These are phyloP conservation scores for Barbarea vulgaris DNA, from an alignment of 345 rosid species.

Conservation along the genomic window DNA sequence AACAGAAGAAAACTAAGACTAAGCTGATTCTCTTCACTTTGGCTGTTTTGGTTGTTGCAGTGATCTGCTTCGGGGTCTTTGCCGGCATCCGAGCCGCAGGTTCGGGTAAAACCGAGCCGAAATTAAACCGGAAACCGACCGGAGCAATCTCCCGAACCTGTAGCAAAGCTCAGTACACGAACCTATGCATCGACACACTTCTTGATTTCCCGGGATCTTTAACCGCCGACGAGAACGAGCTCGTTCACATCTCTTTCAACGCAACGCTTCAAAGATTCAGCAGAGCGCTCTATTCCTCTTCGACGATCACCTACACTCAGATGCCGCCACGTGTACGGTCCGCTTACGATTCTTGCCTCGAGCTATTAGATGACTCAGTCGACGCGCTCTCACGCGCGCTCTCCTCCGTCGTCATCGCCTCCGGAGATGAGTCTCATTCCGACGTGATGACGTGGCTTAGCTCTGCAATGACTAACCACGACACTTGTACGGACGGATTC, in stretches of 20 bases:
- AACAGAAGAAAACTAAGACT: slow-evolving; percentile 33
- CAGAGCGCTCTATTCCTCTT: slow-evolving; percentile 69
- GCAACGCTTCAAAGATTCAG: slow-evolving; percentile 81
- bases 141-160: slow-evolving; percentile 71
- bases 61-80: slow-evolving; percentile 50
- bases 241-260: slow-evolving; percentile 92
- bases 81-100: slow-evolving; percentile 40
- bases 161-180: slow-evolving; percentile 60
- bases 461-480: slow-evolving; percentile 90
- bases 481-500: slow-evolving; percentile 90
- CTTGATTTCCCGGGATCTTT: slow-evolving; percentile 66
- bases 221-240: slow-evolving; percentile 65
- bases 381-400: slow-evolving; percentile 77
- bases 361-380: slow-evolving; percentile 85
- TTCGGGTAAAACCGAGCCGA: slow-evolving; percentile 24
- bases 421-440: slow-evolving; percentile 28
- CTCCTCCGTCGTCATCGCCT: slow-evolving; percentile 45
- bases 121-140: slow-evolving; percentile 50
- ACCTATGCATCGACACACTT: slow-evolving; percentile 72
- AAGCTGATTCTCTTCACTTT: slow-evolving; percentile 54
- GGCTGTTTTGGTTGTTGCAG: slow-evolving; percentile 53
- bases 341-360: slow-evolving; percentile 87
- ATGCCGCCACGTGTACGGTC: slow-evolving; percentile 73
- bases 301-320: slow-evolving; percentile 52
- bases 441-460: slow-evolving; percentile 98